Percentiles rank a stretch among this genome's conserved stretches.
phyloP scores from a whole-genome alignment of 345 rosid species.

The Syzygium oleosum region DNA sequence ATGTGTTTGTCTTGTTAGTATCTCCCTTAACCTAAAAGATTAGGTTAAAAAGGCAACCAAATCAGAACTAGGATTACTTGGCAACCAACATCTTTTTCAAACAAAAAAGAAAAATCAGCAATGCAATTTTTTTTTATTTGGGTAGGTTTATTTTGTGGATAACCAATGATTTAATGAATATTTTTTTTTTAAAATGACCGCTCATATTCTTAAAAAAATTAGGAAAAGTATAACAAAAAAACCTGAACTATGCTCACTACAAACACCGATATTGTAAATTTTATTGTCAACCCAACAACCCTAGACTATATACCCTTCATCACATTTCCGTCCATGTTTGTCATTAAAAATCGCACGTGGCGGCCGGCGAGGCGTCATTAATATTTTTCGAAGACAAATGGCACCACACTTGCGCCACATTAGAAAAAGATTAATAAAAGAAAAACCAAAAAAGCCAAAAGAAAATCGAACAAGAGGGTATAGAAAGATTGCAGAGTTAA shows the following conservation, averaged over 20 bases:
- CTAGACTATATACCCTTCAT: no score
- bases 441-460: no score
- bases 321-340: not conserved
- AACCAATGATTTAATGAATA: not conserved
- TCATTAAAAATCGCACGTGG: not conserved
- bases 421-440: no score
- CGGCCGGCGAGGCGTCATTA: not conserved
- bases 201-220: not conserved
- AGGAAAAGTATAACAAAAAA: not conserved
- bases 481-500: no score
- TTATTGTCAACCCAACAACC: no score
- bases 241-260: not conserved
- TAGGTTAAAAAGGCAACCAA: not conserved
- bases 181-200: not conserved
- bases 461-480: no score
- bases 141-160: not conserved
- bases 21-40: not conserved
- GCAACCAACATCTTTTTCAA: not conserved
- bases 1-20: not conserved
- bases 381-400: no score
- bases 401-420: no score
- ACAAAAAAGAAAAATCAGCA: not conserved
- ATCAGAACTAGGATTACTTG: not conserved
- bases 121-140: not conserved
- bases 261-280: not conserved